Conservation (phyloP, 352 stramenopile species). For the Phytophthora pisi region DNA sequence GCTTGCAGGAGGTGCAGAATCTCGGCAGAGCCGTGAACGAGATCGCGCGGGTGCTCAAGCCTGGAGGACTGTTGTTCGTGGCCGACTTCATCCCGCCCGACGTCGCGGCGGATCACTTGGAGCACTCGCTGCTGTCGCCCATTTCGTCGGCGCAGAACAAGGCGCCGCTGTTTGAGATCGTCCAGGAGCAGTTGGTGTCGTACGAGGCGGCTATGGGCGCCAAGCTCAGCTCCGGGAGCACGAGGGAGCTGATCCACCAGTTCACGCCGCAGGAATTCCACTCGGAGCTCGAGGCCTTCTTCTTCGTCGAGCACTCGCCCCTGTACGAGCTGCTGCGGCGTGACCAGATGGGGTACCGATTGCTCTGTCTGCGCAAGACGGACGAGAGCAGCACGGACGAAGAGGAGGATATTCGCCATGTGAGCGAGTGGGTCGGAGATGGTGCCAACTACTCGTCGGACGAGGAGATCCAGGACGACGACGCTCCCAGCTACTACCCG, state of each 20-base stretch:
- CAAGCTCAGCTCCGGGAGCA: constrained; percentile 44
- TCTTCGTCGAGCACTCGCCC: constrained; percentile 53
- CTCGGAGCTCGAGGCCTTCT: constrained; percentile 59
- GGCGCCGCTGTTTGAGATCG: constrained; percentile 42
- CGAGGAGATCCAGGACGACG: constrained; percentile 74
- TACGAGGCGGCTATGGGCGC: constrained; percentile 49
- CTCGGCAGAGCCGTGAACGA: constrained; percentile 51
- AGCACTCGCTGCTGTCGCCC: constrained; percentile 45
- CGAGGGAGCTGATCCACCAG: constrained; percentile 42
- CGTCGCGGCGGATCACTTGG: constrained; percentile 39
- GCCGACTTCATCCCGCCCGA: constrained; percentile 73
- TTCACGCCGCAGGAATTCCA: constrained; percentile 56
- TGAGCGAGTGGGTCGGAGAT: constrained; percentile 41
- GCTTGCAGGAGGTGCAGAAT: constrained; percentile 69
- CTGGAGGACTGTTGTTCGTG: constrained; percentile 62
- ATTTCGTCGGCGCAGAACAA: constrained; percentile 40
- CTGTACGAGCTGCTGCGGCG: constrained; percentile 53
- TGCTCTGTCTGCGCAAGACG: constrained; percentile 54
- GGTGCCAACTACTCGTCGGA: constrained; percentile 42
- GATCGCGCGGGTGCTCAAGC: constrained; percentile 64
- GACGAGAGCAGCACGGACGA: constrained; percentile 32
- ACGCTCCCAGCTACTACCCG: constrained; percentile 76
- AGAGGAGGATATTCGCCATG: constrained; percentile 42
- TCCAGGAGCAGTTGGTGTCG: constrained; percentile 55
- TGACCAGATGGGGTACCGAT: constrained; percentile 57